These are phyloP conservation scores for Theobroma cacao DNA, from an alignment of 345 rosid genomes.

Conservation along the genomic window DNA sequence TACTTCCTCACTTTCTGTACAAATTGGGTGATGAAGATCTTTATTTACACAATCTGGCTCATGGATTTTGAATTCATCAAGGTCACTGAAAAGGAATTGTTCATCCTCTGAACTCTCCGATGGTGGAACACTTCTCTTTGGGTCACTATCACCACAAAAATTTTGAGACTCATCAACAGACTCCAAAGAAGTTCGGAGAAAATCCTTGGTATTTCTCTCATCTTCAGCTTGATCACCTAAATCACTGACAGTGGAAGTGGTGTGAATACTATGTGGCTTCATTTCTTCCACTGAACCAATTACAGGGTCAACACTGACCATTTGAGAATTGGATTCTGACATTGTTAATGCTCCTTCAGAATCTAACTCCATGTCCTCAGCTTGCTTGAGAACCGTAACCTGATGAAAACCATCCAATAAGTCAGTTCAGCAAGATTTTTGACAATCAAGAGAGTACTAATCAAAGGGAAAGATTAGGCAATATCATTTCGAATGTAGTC, in stretches of 20 bases:
- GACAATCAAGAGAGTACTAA: not conserved
- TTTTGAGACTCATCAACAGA: constrained; percentile 25
- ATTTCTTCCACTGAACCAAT: constrained; percentile 29
- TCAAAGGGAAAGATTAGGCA: constrained; percentile 4
- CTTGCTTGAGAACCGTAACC: constrained; percentile 32
- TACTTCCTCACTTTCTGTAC: constrained; percentile 15
- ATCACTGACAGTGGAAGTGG: constrained; percentile 26
- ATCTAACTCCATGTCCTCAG: constrained; percentile 20
- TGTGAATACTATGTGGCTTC: constrained; percentile 22
- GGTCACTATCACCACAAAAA: constrained; percentile 22
- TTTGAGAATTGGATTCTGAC: constrained; percentile 23
- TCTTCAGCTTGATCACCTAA: constrained; percentile 23
- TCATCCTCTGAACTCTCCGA: constrained; percentile 62
- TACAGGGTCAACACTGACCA: constrained; percentile 22
- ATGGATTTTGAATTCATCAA: constrained; percentile 39
- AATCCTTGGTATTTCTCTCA: constrained; percentile 20
- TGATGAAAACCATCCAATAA: constrained; percentile 30
- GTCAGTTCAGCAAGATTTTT: constrained; percentile 27
- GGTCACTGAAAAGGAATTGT: constrained; percentile 68
- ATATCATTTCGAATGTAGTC: constrained; percentile 1
- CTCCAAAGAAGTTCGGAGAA: constrained; percentile 17
- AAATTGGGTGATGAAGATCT: constrained; percentile 20
- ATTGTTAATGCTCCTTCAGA: constrained; percentile 13
- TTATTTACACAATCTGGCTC: constrained; percentile 27
- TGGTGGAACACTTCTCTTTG: constrained; percentile 29